Conservation (phyloP, 2,329 filamentous ascomycete species). For the Aspergillus awamori region DNA sequence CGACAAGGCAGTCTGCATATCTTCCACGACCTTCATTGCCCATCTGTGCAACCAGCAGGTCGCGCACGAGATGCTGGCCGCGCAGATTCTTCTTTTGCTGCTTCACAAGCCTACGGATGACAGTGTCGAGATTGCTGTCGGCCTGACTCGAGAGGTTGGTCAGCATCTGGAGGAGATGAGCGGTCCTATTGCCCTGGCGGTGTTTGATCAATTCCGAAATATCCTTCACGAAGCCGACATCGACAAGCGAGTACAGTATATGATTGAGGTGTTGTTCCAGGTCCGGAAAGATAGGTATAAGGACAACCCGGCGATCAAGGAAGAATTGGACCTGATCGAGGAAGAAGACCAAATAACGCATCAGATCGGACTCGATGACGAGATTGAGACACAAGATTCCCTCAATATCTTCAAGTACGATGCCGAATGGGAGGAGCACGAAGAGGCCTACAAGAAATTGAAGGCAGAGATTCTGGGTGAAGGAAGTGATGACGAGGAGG, state of each 20-base stretch:
- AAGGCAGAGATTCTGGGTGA: constrained; percentile 95
- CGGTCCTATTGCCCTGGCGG: constrained; percentile 78
- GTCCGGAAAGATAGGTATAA: constrained; percentile 96
- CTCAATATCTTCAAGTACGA: constrained; percentile 97
- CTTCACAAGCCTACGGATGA: constrained; percentile 96
- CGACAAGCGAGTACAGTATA: constrained; percentile 97
- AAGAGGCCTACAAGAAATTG: constrained; percentile 84
- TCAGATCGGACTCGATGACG: constrained; percentile 76
- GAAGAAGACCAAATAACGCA: constrained; percentile 99
- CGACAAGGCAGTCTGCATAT: constrained; percentile 93
- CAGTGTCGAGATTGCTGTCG: constrained; percentile 95
- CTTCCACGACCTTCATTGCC: constrained; percentile 90
- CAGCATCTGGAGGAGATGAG: constrained; percentile 97
- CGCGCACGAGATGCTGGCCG: constrained; percentile 87
- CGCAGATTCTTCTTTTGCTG: constrained; percentile 88
- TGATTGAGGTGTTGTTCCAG: constrained; percentile 97
- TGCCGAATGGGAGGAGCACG: constrained; percentile 83
- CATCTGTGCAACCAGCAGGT: constrained; percentile 97
- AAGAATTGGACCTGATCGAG: constrained; percentile 92
- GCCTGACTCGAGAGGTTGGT: constrained; percentile 87
- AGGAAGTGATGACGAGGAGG: constrained; percentile 80
- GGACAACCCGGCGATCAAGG: constrained; percentile 85
- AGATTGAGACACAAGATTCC: constrained; percentile 80
- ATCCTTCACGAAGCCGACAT: constrained; percentile 97
- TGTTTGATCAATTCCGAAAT: constrained; percentile 94